Percentiles rank a stretch among this genome's conserved stretches.
Evolutionary conservation across 345 rosid species (phyloP).

Genomic region (Noccaea bulbosa): DNA sequence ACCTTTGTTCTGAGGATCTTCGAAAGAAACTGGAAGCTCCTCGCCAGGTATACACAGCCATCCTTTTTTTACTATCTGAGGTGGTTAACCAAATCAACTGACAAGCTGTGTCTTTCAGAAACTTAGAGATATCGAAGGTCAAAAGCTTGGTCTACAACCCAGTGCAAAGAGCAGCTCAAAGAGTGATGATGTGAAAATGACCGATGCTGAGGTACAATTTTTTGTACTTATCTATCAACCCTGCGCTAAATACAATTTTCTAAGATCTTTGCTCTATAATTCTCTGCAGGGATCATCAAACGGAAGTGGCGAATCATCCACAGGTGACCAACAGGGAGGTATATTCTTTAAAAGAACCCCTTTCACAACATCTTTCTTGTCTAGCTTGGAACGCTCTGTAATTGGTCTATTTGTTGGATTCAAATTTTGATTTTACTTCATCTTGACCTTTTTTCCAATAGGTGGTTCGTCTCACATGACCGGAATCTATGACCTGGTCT

Average conservation of each 20-base stretch:
- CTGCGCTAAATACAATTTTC: not conserved
- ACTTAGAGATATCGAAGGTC: slow-evolving; percentile 87
- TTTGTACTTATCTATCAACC: not conserved
- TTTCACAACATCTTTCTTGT: slow-evolving; percentile 18
- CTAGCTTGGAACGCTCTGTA: slow-evolving; percentile 3
- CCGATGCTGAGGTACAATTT: slow-evolving; percentile 66
- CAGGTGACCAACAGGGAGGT: slow-evolving; percentile 57
- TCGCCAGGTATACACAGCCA: slow-evolving; percentile 64
- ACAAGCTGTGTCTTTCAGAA: slow-evolving; percentile 47
- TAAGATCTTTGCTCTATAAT: slow-evolving; percentile 4
- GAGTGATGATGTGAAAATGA: slow-evolving; percentile 70
- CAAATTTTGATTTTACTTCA: not conserved
- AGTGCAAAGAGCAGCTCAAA: slow-evolving; percentile 53
- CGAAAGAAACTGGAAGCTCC: slow-evolving; percentile 76
- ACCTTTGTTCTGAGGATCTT: slow-evolving; percentile 89
- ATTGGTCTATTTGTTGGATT: slow-evolving; percentile 7
- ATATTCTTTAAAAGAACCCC: not conserved
- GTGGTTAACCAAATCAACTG: slow-evolving; percentile 21
- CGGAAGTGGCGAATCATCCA: slow-evolving; percentile 60
- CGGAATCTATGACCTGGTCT: slow-evolving; percentile 82
- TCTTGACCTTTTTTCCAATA: slow-evolving; percentile 26
- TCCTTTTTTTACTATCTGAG: slow-evolving; percentile 6
- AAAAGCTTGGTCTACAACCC: slow-evolving; percentile 79
- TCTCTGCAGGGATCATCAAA: slow-evolving; percentile 65
- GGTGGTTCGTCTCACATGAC: slow-evolving; percentile 58